Evolutionary conservation across 2,329 filamentous ascomycete species (phyloP), one percentile per base, ranked within the genome.

Genomic region (Lojkania enalia): DNA sequence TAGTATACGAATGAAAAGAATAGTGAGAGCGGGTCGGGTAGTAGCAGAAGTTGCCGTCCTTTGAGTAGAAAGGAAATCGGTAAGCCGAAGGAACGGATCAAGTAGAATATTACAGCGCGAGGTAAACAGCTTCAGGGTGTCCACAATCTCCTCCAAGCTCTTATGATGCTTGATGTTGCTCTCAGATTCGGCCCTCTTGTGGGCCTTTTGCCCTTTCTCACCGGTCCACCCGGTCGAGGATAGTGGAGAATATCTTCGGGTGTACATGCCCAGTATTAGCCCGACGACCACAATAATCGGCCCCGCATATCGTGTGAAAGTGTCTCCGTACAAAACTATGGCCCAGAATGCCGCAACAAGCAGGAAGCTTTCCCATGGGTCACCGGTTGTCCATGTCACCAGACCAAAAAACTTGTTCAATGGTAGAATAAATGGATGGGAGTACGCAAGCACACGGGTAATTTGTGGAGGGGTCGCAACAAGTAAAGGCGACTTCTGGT

Each of bases 301-400:
- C 0, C 91, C 94, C 0, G 87, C 86, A 71, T 84, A 86, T 55
- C 87, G 81, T 54, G 96, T 77, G n/a, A 95, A 77, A 15, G 82
- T 75, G 74, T 95, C 90, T 36, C 90, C 91, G 67, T 97, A 97
- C 15, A 96, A 77, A 12, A 89, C 86, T 9, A 85, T 72, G 3
- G 84, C 87, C 94, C 94, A 99, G 66, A 96, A 99, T 21, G 75
- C 79, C 14, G 85, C 85, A 2, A 99, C 79, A 21, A 99, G 70
- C 49, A 99, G 76, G 64, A 97, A 99, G 76, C 91, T 96, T 76
- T 97, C 90, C 92, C 92, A 99, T 0, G 91, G 85, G 66, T 99
- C 94, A 29, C 83, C 87, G 1, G 87, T 91, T 6, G 90, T 96
- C 94, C 94, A 99, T 73, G 88, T 96, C 52, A 99, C 65, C 49